Evolutionary conservation across 495 filamentous ascomycete species (phyloP).

Genomic region (Tuber indicum): DNA sequence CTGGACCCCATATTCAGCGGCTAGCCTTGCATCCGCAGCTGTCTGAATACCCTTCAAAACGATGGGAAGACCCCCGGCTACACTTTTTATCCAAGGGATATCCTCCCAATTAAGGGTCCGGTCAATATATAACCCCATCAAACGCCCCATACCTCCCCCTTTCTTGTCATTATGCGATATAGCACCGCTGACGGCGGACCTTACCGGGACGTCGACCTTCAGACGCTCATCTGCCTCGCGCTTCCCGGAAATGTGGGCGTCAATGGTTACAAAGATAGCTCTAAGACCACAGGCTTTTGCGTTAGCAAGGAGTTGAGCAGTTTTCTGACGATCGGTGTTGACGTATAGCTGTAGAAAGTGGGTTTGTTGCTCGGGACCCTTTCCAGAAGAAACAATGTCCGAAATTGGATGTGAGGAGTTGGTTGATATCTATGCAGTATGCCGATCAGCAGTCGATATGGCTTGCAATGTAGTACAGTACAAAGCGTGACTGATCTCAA

Average conservation of each 20-base stretch:
- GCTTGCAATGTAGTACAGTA: neutral
- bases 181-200: conserved; percentile 35
- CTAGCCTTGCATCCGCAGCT: conserved; percentile 54
- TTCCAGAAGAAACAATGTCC: conserved; percentile 53
- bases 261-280: conserved; percentile 62
- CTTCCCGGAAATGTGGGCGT: conserved; percentile 59
- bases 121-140: conserved; percentile 69
- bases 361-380: conserved; percentile 38
- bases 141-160: conserved; percentile 62
- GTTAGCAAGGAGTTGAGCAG: conserved; percentile 56
- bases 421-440: conserved; percentile 54
- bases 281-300: conserved; percentile 56
- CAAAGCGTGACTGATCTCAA: neutral
- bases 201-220: conserved; percentile 42
- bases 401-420: conserved; percentile 61
- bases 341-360: conserved; percentile 78
- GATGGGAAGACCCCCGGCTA: conserved; percentile 48
- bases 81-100: conserved; percentile 51
- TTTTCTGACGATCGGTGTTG: conserved; percentile 62
- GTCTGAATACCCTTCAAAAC: conserved; percentile 63
- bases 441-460: neutral
- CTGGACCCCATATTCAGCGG: conserved; percentile 50
- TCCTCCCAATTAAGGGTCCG: conserved; percentile 69
- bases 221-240: conserved; percentile 44
- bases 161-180: conserved; percentile 55